Evolutionary conservation across 345 rosid genomes (phyloP), one percentile per base, ranked within the genome.

Genomic region (Gossypium mustelinum): DNA sequence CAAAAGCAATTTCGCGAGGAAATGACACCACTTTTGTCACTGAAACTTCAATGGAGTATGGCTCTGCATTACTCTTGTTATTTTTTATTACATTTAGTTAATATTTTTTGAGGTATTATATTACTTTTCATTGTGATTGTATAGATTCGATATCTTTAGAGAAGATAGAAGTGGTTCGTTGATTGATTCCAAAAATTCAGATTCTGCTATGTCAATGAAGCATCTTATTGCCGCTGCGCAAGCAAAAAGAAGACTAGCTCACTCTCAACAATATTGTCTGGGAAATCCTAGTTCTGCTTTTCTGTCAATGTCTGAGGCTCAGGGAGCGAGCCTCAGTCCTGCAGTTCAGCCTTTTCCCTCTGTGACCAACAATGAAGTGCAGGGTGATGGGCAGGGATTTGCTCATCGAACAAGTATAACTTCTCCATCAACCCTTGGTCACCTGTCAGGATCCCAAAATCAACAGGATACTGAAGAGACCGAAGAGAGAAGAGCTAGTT

Each of bases 211-310:
- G 78, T 88, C 97, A 50, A 84, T 95, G 94, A 91, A 90, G 85
- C 78, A 85, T 86, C 94, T 95, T 68, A 93, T 93, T 82, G 97
- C 99, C 58, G 97, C 91, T 68, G 98, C 98, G 78, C 98, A 89
- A 78, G 98, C 91, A 52, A 95, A 93, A 83, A 89, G 97, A 82
- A 88, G 76, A 82, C 85, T 83, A 81, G 97, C 92, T 78, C 97
- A 89, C 73, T 82, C 80, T 45, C 97, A 88, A 41, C 80, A 80
- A 27, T 81, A 81, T 70, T 72, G 85, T 59, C 29, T 77, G 74
- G 90, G 83, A 78, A 85, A 83, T 82, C 70, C 84, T 34, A 83
- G 73, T 83, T 75, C 81, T 74, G 62, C 75, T 62, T 76, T 79
- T 57, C 22, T 81, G 52, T 62, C 85, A 20, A 66, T 64, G 18